Evolutionary conservation across 192 early-diverging fungal species (phyloP), one percentile per base, ranked within the genome.

Genomic region (Dissophora globulifera): DNA sequence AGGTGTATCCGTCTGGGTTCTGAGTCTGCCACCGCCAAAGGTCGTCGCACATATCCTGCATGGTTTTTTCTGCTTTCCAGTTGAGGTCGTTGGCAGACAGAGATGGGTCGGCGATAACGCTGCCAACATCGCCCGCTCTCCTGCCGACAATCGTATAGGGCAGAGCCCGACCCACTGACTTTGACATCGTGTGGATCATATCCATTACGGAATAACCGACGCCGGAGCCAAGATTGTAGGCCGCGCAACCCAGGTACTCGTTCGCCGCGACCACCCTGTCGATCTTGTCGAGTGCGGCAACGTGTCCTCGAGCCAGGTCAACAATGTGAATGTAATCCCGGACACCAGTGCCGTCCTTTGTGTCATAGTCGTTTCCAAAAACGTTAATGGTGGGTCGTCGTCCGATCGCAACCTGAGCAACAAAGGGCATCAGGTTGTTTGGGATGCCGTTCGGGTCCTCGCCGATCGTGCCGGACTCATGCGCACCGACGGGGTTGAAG

Each of bases 241-340:
- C 78, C 62, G 90, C 83, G 67, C 82, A 87, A 17, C 81, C 84
- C 54, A 79, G 75, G 63, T 89, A 84, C 23, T 71, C 62, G 13
- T 80, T 55, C 12, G 69, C 48, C 30, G 35, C 30, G 11, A 61
- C 33, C 22, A 75, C 40, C 13, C 50, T 27, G 22, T 82, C 69
- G 54, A 96, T 81, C 49, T 95, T 91, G 55, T 92, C 86, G 26
- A 98, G 71, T 2, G 97, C 94, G 47, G 89, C 87, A 30, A 96
- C 89, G 67, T 99, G 97, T 15, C 92, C 97, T 35, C 83, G 69
- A 4, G 96, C 92, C 32, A 98, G 82, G 72, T 99, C 97, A 58
- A 93, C 91, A 10, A 99, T 95, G 78, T 99, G 95, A 54, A 99
- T 92, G 78, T 99, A 99, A 79, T 99, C 97, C 41, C 96, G 86